phyloP scores from a whole-genome alignment of 768 basidiomycete genomes.

The Serendipita sp. region DNA sequence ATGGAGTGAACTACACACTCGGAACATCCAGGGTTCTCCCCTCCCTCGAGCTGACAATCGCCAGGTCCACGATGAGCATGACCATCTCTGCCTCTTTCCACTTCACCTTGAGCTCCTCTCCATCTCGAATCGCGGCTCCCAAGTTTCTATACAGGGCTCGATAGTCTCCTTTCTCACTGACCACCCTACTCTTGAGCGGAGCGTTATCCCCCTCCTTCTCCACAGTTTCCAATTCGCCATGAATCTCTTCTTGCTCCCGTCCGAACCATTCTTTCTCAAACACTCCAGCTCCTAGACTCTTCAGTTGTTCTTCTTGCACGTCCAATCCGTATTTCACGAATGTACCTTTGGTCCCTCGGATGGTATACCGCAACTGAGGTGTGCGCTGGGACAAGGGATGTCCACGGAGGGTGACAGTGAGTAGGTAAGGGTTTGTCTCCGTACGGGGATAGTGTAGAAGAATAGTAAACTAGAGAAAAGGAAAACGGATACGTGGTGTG shows the following conservation, averaged over 20 bases:
- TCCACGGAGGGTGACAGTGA: constrained; percentile 53
- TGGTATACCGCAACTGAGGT: constrained; percentile 52
- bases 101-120: constrained; percentile 41
- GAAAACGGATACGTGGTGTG: too few relatives aligned
- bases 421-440: constrained; percentile 28
- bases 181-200: constrained; percentile 17
- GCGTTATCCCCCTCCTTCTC: constrained; percentile 27
- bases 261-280: constrained; percentile 34
- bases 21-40: constrained; percentile 20
- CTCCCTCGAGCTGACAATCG: constrained; percentile 47
- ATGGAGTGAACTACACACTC: neutral
- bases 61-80: constrained; percentile 65
- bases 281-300: constrained; percentile 29
- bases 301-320: constrained; percentile 64
- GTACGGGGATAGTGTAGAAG: constrained; percentile 27
- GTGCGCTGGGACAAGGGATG: constrained; percentile 52
- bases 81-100: constrained; percentile 59
- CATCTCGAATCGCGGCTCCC: constrained; percentile 42
- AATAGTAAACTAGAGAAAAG: constrained; percentile 32
- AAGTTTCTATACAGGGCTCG: constrained; percentile 48
- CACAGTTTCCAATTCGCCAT: constrained; percentile 46
- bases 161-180: constrained; percentile 42
- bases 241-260: constrained; percentile 43
- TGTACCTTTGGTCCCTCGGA: constrained; percentile 56
- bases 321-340: constrained; percentile 67